Evolutionary conservation across 176 grass and related monocot genomes (phyloP).

Genomic region (Avena atlantica): DNA sequence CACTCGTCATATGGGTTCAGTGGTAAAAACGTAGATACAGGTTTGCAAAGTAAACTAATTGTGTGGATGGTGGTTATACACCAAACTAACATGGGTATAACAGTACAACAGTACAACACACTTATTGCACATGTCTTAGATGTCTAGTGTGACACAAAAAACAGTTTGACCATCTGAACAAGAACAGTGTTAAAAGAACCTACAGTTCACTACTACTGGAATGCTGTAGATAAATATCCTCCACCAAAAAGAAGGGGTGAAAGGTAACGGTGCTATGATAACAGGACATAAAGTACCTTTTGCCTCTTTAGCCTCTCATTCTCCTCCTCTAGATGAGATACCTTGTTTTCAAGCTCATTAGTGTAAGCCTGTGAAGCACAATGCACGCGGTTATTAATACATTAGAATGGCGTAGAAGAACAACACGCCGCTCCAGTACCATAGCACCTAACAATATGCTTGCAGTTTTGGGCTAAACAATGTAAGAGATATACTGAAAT

Average conservation of each 20-base stretch:
- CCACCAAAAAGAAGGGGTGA: background rate
- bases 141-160: background rate
- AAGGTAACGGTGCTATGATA: conserved; percentile 18
- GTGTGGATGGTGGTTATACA: background rate
- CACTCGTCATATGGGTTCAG: background rate
- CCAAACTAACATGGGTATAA: background rate
- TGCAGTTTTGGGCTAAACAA: conserved; percentile 26
- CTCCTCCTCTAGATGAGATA: conserved; percentile 78
- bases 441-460: conserved; percentile 3
- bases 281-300: conserved; percentile 63
- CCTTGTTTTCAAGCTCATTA: conserved; percentile 96
- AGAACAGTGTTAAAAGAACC: conserved; percentile 14
- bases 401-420: background rate
- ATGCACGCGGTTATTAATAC: conserved; percentile 17
- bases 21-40: background rate
- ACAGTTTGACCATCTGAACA: background rate
- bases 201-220: background rate
- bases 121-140: background rate
- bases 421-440: background rate
- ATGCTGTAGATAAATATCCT: conserved; percentile 19
- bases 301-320: conserved; percentile 86
- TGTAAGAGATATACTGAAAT: background rate
- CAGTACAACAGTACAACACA: no score
- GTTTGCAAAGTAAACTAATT: background rate
- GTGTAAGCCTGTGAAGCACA: conserved; percentile 80